phyloP scores from a whole-genome alignment of 495 filamentous ascomycete species.

The Schizothecium vesticola region DNA sequence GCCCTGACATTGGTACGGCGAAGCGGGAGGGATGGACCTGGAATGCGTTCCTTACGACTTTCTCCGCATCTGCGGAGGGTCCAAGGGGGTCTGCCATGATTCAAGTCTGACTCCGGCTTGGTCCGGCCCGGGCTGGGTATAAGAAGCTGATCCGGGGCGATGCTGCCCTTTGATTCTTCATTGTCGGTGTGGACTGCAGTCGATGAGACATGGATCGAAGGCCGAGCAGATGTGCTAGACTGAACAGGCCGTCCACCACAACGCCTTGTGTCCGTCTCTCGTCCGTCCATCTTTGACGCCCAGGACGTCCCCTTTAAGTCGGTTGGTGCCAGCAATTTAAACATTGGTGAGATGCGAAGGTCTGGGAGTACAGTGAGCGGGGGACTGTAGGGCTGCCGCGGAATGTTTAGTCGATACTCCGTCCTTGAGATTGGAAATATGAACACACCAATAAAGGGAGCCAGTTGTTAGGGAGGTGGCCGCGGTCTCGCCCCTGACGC shows the following conservation, averaged over 20 bases:
- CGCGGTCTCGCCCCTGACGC: background rate
- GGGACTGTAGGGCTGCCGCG: background rate
- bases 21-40: background rate
- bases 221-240: background rate
- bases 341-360: background rate
- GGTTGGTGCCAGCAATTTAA: background rate
- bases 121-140: too few species aligned
- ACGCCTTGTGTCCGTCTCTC: too few species aligned
- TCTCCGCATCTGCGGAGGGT: background rate
- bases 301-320: background rate
- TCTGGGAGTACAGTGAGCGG: background rate
- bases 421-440: background rate
- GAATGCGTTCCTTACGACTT: background rate
- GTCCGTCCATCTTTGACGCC: background rate
- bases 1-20: background rate
- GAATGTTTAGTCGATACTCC: background rate
- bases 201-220: background rate
- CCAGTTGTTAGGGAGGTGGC: background rate
- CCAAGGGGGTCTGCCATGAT: background rate
- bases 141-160: too few species aligned
- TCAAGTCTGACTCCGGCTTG: background rate
- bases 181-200: background rate
- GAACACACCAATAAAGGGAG: background rate
- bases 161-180: background rate
- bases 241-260: background rate